Conservation (phyloP, 2,329 filamentous ascomycete genomes). For the Clonostachys rosea region DNA sequence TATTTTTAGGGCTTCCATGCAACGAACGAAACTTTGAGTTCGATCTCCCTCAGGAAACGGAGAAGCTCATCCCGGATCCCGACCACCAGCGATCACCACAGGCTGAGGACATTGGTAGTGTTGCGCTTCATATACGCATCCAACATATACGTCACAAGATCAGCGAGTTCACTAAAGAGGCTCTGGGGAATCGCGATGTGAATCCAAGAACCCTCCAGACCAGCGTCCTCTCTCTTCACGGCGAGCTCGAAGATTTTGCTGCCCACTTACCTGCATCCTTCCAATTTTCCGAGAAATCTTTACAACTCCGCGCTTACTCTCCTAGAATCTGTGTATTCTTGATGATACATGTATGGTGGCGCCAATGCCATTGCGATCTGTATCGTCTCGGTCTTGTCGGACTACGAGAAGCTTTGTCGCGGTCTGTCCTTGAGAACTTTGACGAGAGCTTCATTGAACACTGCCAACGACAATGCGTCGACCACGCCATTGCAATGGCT, state of each 20-base stretch:
- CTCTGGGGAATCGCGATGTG: constrained; percentile 25
- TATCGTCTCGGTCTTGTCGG: constrained; percentile 48
- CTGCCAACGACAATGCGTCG: constrained; percentile 45
- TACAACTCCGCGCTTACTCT: constrained; percentile 51
- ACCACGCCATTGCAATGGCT: constrained; percentile 50
- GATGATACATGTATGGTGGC: constrained; percentile 58
- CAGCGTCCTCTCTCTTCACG: constrained; percentile 38
- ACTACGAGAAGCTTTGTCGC: constrained; percentile 44
- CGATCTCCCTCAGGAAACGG: constrained; percentile 49
- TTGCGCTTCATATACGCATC: constrained; percentile 52
- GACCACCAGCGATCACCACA: constrained; percentile 30
- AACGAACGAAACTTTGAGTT: constrained; percentile 47
- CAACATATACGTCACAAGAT: constrained; percentile 50
- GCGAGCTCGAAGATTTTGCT: constrained; percentile 47
- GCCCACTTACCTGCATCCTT: constrained; percentile 49
- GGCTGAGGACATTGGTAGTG: constrained; percentile 48
- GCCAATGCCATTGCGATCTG: constrained; percentile 53
- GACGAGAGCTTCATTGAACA: constrained; percentile 42
- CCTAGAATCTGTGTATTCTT: constrained; percentile 52
- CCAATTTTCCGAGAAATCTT: constrained; percentile 51
- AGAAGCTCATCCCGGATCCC: constrained; percentile 40
- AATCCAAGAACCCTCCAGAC: constrained; percentile 35
- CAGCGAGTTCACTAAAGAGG: constrained; percentile 45
- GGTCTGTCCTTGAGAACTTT: constrained; percentile 34
- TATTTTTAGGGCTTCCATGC: constrained; percentile 34